These are phyloP conservation scores for Botryotinia convoluta DNA, from an alignment of 2,329 filamentous ascomycete genomes.

Conservation along the genomic window DNA sequence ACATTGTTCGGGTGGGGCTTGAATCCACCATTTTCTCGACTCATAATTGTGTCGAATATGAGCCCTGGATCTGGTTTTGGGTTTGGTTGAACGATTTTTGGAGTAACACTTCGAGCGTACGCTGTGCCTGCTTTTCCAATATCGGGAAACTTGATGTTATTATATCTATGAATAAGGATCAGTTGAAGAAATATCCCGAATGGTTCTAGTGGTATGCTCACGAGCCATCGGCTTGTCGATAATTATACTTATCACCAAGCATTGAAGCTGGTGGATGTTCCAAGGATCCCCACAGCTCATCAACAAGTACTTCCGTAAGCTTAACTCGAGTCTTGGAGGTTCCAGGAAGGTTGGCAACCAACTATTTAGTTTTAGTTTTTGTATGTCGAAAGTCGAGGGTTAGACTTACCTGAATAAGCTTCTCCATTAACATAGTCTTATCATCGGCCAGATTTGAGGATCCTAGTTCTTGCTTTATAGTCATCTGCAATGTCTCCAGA, in stretches of 20 bases:
- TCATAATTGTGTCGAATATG: slow-evolving; percentile 59
- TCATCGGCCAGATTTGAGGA: slow-evolving; percentile 64
- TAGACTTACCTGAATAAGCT: slow-evolving; percentile 54
- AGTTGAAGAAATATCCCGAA: not conserved
- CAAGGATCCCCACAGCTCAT: slow-evolving; percentile 66
- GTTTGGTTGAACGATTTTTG: slow-evolving; percentile 56
- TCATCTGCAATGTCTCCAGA: slow-evolving; percentile 57
- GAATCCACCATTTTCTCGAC: slow-evolving; percentile 31
- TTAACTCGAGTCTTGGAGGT: slow-evolving; percentile 51
- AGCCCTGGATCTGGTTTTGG: slow-evolving; percentile 60
- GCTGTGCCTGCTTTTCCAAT: slow-evolving; percentile 65
- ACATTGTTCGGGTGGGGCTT: slow-evolving; percentile 44
- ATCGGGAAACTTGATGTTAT: slow-evolving; percentile 60
- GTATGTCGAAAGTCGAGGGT: not conserved
- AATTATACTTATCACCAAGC: slow-evolving; percentile 59
- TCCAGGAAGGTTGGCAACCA: slow-evolving; percentile 63
- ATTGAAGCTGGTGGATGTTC: slow-evolving; percentile 70
- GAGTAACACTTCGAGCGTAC: slow-evolving; percentile 63
- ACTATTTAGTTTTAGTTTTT: slow-evolving; percentile 39
- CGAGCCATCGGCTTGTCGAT: slow-evolving; percentile 63
- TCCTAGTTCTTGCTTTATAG: slow-evolving; percentile 60
- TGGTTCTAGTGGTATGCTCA: slow-evolving; percentile 46
- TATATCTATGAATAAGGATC: not conserved
- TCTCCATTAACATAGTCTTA: slow-evolving; percentile 75
- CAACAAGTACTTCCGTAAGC: slow-evolving; percentile 65